phyloP scores from a whole-genome alignment of 164 flowering plant genomes.

The Platanus orientalis region DNA sequence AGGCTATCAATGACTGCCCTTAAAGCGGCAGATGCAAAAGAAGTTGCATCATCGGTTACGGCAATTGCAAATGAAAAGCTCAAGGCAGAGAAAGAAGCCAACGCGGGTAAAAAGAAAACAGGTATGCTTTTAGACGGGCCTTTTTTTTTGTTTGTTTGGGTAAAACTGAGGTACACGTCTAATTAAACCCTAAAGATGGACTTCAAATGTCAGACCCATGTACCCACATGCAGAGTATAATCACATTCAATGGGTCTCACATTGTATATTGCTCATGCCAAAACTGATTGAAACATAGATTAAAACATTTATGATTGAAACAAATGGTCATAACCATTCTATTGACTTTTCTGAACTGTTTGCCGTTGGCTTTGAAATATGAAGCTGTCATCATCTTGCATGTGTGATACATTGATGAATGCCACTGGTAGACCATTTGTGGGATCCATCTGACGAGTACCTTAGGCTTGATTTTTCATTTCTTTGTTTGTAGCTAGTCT shows the following conservation, averaged over 20 bases:
- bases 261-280: neutral
- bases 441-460: too few species aligned
- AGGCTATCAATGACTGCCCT: conserved; percentile 67
- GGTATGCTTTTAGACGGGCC: conserved; percentile 32
- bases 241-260: neutral
- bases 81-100: conserved; percentile 92
- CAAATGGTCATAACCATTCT: too few species aligned
- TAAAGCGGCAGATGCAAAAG: conserved; percentile 94
- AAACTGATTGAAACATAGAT: too few species aligned
- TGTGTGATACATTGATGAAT: neutral
- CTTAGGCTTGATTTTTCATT: neutral
- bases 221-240: too few species aligned
- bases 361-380: neutral
- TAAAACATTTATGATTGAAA: too few species aligned
- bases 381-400: neutral
- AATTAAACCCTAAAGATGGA: too few species aligned
- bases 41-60: conserved; percentile 80
- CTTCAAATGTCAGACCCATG: too few species aligned
- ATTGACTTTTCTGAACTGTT: neutral
- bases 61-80: conserved; percentile 95
- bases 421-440: neutral
- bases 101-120: conserved; percentile 82
- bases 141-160: neutral
- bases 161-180: neutral
- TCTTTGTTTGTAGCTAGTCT: neutral